A percentile compares a stretch with the other conserved stretches of the same genome.
These are phyloP conservation scores for Geotrichum fermentans DNA, from an alignment of 1,139 yeast species.

Conservation along the genomic window DNA sequence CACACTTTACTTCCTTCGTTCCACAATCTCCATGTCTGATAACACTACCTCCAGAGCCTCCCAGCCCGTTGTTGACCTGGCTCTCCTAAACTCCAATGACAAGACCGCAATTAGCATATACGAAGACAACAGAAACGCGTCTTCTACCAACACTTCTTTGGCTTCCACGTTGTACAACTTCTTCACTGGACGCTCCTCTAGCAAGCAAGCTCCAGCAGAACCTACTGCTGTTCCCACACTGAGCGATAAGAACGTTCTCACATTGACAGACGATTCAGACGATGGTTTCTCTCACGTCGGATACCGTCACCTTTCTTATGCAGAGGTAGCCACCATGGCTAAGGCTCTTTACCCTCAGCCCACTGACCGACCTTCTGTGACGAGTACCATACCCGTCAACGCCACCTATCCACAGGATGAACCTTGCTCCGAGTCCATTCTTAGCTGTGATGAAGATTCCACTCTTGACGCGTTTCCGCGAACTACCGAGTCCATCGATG, in stretches of 20 bases:
- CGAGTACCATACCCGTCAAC: background rate
- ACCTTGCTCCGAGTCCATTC: background rate
- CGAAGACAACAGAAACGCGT: background rate
- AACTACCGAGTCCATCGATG: background rate
- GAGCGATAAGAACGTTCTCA: slow-evolving; percentile 10
- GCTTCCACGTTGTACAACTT: background rate
- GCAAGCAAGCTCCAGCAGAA: background rate
- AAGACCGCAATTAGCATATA: slow-evolving; percentile 8
- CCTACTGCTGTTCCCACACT: slow-evolving; percentile 1
- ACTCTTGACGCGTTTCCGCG: background rate
- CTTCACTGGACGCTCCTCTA: background rate
- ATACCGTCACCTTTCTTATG: slow-evolving; percentile 46
- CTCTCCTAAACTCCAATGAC: slow-evolving; percentile 8
- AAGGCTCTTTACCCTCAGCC: slow-evolving; percentile 8
- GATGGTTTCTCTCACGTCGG: slow-evolving; percentile 46
- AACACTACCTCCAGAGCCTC: background rate
- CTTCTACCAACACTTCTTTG: background rate
- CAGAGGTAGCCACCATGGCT: slow-evolving; percentile 44
- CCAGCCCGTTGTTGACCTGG: slow-evolving; percentile 9
- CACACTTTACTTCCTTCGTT: background rate
- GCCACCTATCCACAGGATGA: slow-evolving; percentile 1
- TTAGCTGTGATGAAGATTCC: background rate
- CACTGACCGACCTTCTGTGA: slow-evolving; percentile 1
- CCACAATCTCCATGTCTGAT: background rate
- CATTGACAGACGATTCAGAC: slow-evolving; percentile 27